Evolutionary conservation across 139 green algal genomes (phyloP).

Genomic region (Auxenochlorella pyrenoidosa): DNA sequence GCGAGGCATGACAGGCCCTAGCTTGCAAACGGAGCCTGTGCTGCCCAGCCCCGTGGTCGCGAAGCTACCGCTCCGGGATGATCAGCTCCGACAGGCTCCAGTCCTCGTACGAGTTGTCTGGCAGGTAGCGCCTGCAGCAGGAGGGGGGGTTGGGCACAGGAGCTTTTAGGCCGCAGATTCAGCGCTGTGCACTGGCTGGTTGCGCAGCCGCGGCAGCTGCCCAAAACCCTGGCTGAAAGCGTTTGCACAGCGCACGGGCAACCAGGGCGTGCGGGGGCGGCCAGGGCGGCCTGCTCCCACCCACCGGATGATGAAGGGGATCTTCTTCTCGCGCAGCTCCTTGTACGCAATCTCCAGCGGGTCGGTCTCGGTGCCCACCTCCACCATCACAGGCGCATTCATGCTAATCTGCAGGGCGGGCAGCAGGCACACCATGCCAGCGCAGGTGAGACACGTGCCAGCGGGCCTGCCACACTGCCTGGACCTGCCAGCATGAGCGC

Average conservation of each 20-base stretch:
- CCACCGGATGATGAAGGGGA: constrained; percentile 97
- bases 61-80: constrained; percentile 71
- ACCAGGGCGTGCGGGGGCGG: too few species aligned
- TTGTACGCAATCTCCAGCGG: constrained; percentile 91
- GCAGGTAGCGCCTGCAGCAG: constrained; percentile 79
- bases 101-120: constrained; percentile 97
- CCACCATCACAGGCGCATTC: constrained; percentile 98
- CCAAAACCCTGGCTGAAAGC: too few species aligned
- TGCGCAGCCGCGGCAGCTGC: too few species aligned
- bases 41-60: too few species aligned
- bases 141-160: not conserved
- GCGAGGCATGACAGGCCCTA: too few species aligned
- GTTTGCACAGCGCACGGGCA: too few species aligned
- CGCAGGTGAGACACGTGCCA: too few species aligned
- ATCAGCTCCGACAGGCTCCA: constrained; percentile 96
- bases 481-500: too few species aligned
- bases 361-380: constrained; percentile 80
- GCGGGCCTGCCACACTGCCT: too few species aligned
- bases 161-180: not conserved
- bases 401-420: constrained; percentile 67
- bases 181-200: not conserved
- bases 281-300: not conserved
- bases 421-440: too few species aligned
- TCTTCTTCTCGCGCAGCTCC: constrained; percentile 96
- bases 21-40: too few species aligned